Evolutionary conservation across 768 basidiomycete genomes (phyloP).

Genomic region (Astraeus odoratus): DNA sequence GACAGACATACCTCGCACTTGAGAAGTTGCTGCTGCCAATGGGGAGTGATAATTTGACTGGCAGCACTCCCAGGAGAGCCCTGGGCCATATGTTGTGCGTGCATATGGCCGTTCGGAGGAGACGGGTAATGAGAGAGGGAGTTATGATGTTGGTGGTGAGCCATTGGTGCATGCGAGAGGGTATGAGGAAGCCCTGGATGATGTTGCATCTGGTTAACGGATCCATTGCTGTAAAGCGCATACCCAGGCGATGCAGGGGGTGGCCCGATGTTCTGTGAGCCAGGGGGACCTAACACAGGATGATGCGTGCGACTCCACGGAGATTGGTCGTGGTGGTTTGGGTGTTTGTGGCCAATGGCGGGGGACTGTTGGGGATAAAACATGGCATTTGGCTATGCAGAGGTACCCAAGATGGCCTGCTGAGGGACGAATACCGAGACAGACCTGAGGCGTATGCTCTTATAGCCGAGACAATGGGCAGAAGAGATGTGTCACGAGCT

Average conservation of each 20-base stretch:
- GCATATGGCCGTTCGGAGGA: conserved; percentile 63
- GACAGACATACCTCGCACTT: conserved; percentile 75
- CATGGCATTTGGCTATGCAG: conserved; percentile 46
- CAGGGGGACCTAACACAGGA: conserved; percentile 41
- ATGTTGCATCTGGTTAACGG: conserved; percentile 52
- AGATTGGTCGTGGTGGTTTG: conserved; percentile 68
- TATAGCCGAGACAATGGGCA: conserved; percentile 3
- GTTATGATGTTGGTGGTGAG: conserved; percentile 74
- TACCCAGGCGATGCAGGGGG: conserved; percentile 72
- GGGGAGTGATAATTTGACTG: conserved; percentile 65
- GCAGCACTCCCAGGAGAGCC: conserved; percentile 49
- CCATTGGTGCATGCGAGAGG: conserved; percentile 41
- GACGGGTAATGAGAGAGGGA: conserved; percentile 74
- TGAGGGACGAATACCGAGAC: neutral
- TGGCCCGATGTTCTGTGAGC: conserved; percentile 42
- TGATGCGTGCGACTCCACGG: conserved; percentile 65
- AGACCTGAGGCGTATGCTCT: neutral
- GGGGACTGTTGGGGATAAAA: conserved; percentile 84
- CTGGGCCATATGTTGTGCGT: conserved; percentile 51
- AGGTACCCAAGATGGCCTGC: conserved; percentile 5
- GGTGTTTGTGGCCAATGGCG: conserved; percentile 69
- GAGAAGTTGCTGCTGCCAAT: conserved; percentile 92
- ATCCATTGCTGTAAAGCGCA: conserved; percentile 68
- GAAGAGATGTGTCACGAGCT: conserved; percentile 1
- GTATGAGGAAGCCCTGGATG: conserved; percentile 53